A percentile compares a stretch with the other conserved stretches of the same genome.
phyloP scores from a whole-genome alignment of 331 rosid species.

The Quercus tomentella region DNA sequence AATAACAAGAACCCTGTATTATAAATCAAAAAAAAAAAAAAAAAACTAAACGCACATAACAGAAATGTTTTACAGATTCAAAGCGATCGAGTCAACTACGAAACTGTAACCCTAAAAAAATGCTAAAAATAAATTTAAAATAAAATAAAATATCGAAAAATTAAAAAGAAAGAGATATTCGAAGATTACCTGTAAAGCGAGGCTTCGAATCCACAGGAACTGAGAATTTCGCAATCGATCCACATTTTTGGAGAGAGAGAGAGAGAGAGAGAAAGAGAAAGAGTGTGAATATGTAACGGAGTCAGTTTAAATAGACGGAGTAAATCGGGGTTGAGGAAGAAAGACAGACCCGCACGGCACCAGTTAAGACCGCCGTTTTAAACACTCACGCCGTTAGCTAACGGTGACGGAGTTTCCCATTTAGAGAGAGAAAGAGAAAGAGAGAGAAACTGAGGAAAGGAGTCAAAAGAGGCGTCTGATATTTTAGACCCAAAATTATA shows the following conservation, averaged over 20 bases:
- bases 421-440: background rate
- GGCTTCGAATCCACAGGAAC: conserved; percentile 12
- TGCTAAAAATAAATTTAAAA: background rate
- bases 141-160: background rate
- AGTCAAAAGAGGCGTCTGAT: conserved; percentile 22
- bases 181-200: conserved; percentile 17
- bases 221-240: conserved; percentile 26
- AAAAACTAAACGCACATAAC: background rate
- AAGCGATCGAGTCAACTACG: conserved; percentile 11
- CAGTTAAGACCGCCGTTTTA: background rate
- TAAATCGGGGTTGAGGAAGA: background rate
- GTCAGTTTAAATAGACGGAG: conserved; percentile 23
- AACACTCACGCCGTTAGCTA: conserved; percentile 14
- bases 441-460: background rate
- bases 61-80: background rate
- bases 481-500: background rate
- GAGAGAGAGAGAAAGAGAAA: background rate
- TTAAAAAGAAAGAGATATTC: conserved; percentile 8
- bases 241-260: conserved; percentile 11
- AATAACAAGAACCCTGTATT: background rate
- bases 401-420: conserved; percentile 8
- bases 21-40: background rate
- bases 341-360: conserved; percentile 10
- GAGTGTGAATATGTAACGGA: conserved; percentile 5
- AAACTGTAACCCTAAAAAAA: conserved; percentile 8